Base-by-base conservation (phyloP, 805 yeast genomes). In the Candida silvicultrix region DNA sequence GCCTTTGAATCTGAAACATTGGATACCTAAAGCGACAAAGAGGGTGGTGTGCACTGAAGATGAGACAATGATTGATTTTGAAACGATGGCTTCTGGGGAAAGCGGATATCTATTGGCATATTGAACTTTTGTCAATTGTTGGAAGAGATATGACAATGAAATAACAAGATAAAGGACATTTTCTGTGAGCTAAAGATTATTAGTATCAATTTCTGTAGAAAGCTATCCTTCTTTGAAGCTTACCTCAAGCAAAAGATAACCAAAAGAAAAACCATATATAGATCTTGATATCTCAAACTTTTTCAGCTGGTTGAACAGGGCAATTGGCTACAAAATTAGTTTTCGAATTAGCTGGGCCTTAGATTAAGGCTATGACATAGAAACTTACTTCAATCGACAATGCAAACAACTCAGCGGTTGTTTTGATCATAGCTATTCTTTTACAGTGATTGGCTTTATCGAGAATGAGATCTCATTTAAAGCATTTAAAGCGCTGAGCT, bases 201-300 rank as follows among this genome's bases (percentile, higher is more conserved):
- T 32, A 23, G 6, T 31, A 31, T 10, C 16, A 31, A 31, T n/a
- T n/a, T n/a, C n/a, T n/a, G n/a, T n/a, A n/a, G 14, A 5, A n/a
- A n/a, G 14, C 14, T 5, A 14, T 12, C 11, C 32, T 29, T 14
- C n/a, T n/a, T 4, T 2, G n/a, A 14, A 7, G 4, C 25, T 4
- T 19, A 54, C 56, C 5, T 46, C 38, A 2, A 66, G 48, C 53
- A 43, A 9, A 57, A 54, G 11, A 56, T 12, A 43, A 47, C 70
- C 75, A 44, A 62, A 62, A 1, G 75, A 71, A 1, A 69, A 49
- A 0, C 74, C 74, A 46, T 66, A 62, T 0, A 70, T 51, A 1
- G 73, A 65, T 29, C 52, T 55, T 43, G 61, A 64, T 15, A 51
- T 43, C 39, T 52, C 56, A 41, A 62, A 58, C 40, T 60, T 60